Evolutionary conservation across 441 rosid species (phyloP).

Genomic region (Manihot esculenta): DNA sequence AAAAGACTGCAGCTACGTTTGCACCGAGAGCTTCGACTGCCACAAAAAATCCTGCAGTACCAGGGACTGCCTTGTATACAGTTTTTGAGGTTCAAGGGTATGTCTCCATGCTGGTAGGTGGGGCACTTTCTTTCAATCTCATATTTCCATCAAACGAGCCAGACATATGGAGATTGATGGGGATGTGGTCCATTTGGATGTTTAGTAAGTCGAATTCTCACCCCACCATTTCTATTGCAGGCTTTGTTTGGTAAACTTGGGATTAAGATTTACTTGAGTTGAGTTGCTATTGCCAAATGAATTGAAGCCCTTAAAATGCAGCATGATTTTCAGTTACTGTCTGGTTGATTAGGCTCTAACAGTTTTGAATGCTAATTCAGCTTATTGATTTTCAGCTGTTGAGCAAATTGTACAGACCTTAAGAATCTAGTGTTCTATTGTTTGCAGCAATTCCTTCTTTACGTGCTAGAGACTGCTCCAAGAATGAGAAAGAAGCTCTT

Average conservation of each 20-base stretch:
- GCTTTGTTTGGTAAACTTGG: too few relatives aligned
- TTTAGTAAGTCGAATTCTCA: constrained; percentile 60
- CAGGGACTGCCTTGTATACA: constrained; percentile 74
- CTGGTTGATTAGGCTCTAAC: too few relatives aligned
- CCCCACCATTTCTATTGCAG: background rate
- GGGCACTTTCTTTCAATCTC: constrained; percentile 82
- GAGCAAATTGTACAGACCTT: background rate
- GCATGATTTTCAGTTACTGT: too few relatives aligned
- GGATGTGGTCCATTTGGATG: constrained; percentile 99
- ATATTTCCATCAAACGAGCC: constrained; percentile 86
- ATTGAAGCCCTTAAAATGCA: too few relatives aligned
- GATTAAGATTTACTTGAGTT: too few relatives aligned
- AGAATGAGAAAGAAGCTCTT: constrained; percentile 91
- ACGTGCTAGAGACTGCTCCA: constrained; percentile 89
- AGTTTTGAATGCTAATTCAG: too few relatives aligned
- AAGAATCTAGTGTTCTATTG: background rate
- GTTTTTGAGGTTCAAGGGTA: constrained; percentile 95
- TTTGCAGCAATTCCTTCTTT: constrained; percentile 88
- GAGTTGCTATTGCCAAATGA: too few relatives aligned
- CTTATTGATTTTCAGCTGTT: background rate
- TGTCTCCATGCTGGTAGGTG: constrained; percentile 73
- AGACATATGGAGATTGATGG: constrained; percentile 94
- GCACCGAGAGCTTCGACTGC: constrained; percentile 97
- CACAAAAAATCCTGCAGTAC: constrained; percentile 85
- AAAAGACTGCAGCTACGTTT: constrained; percentile 92